Percentiles rank a stretch among this genome's conserved stretches.
phyloP scores from a whole-genome alignment of 371 early-diverging fungal genomes.

The Apophysomyces sp. region DNA sequence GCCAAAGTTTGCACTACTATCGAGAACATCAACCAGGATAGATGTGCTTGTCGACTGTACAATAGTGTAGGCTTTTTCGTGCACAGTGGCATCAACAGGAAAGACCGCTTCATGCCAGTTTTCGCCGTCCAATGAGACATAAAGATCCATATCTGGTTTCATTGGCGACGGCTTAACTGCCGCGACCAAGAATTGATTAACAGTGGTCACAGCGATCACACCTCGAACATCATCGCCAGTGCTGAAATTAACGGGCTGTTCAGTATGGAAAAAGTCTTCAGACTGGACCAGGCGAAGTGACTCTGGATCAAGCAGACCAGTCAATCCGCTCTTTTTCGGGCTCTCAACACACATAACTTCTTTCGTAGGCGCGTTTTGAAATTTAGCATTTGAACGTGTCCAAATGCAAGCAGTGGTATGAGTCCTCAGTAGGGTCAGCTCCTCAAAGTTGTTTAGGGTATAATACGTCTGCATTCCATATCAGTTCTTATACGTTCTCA shows the following conservation, averaged over 20 bases:
- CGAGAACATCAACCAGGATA: constrained; percentile 67
- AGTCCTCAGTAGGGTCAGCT: constrained; percentile 47
- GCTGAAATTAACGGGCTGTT: constrained; percentile 46
- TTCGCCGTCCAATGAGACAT: constrained; percentile 59
- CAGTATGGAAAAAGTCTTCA: constrained; percentile 63
- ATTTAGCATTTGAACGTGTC: constrained; percentile 54
- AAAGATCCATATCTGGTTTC: constrained; percentile 53
- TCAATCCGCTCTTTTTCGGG: constrained; percentile 32
- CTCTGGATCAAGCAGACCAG: constrained; percentile 40
- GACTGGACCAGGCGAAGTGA: constrained; percentile 59
- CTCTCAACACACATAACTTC: constrained; percentile 72
- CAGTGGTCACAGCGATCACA: constrained; percentile 63
- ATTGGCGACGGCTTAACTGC: constrained; percentile 54
- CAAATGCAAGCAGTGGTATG: constrained; percentile 68
- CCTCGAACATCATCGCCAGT: constrained; percentile 49
- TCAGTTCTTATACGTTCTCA: not conserved
- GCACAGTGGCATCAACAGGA: constrained; percentile 46
- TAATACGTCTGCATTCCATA: constrained; percentile 37
- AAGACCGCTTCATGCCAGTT: constrained; percentile 66
- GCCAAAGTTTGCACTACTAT: constrained; percentile 51
- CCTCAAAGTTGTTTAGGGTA: constrained; percentile 66
- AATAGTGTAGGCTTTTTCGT: constrained; percentile 70
- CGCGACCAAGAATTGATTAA: constrained; percentile 68
- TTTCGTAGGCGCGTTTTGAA: constrained; percentile 53
- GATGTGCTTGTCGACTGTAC: constrained; percentile 71